A percentile compares a stretch with the other conserved stretches of the same genome.
These are phyloP conservation scores for Malassezia cuniculi DNA, from an alignment of 1,284 basidiomycete species.

Conservation along the genomic window DNA sequence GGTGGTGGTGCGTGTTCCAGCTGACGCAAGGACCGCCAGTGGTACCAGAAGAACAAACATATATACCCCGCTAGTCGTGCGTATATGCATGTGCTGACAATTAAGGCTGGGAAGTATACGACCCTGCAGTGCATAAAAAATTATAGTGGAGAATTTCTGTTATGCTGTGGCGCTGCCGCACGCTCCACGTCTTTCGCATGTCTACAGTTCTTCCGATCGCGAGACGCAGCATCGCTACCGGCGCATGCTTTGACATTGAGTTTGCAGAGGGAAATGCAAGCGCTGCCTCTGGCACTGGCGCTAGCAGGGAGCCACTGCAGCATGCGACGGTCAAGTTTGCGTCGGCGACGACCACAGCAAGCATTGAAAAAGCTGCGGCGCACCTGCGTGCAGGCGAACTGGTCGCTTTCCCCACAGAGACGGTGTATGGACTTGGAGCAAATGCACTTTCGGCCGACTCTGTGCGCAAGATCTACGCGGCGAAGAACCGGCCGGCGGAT, in stretches of 20 bases:
- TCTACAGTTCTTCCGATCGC: no score
- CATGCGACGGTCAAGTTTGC: no score
- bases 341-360: no score
- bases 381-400: constrained; percentile 35
- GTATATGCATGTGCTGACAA: neutral
- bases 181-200: no score
- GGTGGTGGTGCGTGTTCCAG: constrained; percentile 55
- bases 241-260: no score
- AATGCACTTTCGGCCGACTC: constrained; percentile 54
- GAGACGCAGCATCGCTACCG: no score
- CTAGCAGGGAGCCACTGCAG: no score
- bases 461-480: constrained; percentile 66
- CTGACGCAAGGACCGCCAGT: constrained; percentile 55
- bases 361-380: constrained; percentile 31
- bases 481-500: constrained; percentile 84
- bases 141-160: no score
- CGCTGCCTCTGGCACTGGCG: no score
- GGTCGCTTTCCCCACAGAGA: constrained; percentile 92
- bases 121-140: no score
- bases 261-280: no score
- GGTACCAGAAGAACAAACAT: constrained; percentile 91
- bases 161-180: no score
- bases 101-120: constrained; percentile 35
- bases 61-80: constrained; percentile 68
- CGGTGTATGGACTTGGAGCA: constrained; percentile 91